These are phyloP conservation scores for Apiospora phragmitis DNA, from an alignment of 2,329 filamentous ascomycete genomes.

Conservation along the genomic window DNA sequence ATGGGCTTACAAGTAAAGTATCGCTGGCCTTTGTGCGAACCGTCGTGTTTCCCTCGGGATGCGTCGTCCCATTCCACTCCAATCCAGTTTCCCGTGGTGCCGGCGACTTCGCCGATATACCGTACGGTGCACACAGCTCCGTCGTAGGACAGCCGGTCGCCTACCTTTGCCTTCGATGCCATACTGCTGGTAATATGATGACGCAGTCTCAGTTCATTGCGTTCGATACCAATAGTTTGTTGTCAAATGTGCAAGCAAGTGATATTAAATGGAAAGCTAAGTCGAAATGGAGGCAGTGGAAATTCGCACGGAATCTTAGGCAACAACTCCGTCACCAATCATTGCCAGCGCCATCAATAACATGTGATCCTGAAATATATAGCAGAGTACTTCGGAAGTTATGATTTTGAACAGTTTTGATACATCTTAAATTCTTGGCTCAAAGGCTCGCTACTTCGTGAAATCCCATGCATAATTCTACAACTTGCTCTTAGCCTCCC, in stretches of 20 bases:
- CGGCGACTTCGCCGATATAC: constrained; percentile 75
- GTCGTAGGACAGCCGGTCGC: constrained; percentile 79
- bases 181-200: neutral
- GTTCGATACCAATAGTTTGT: neutral
- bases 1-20: constrained; percentile 78
- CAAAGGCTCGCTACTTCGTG: neutral
- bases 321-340: neutral
- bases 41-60: constrained; percentile 85
- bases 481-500: constrained; percentile 60
- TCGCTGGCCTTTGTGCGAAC: constrained; percentile 72
- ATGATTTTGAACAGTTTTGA: neutral
- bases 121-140: constrained; percentile 79
- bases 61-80: constrained; percentile 97
- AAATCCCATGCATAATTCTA: constrained; percentile 35
- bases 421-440: neutral
- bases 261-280: neutral
- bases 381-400: neutral
- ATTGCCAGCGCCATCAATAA: neutral
- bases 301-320: neutral
- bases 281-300: neutral
- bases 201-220: neutral
- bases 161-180: constrained; percentile 46
- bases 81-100: constrained; percentile 79
- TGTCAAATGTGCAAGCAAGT: neutral
- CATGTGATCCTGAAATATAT: neutral